Evolutionary conservation across 2,329 filamentous ascomycete genomes (phyloP).

Genomic region (Cytospora mali): DNA sequence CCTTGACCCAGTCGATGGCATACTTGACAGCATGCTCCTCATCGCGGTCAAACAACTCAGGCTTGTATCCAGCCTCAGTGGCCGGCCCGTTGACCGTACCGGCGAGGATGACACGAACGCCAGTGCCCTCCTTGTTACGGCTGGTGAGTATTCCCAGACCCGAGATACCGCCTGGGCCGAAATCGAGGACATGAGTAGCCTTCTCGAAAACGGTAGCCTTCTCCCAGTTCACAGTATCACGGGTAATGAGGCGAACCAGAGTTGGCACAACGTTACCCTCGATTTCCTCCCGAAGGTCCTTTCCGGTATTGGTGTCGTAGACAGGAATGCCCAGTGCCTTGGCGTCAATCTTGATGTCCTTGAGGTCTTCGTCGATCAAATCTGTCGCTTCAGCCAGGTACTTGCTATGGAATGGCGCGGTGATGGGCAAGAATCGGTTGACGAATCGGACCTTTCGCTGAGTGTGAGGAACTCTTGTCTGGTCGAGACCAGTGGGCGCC

Average conservation of each 20-base stretch:
- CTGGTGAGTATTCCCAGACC: constrained; percentile 95
- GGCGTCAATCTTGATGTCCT: constrained; percentile 75
- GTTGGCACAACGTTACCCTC: constrained; percentile 81
- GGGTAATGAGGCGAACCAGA: constrained; percentile 89
- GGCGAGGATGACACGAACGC: constrained; percentile 92
- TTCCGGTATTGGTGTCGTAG: constrained; percentile 85
- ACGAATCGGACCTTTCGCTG: constrained; percentile 96
- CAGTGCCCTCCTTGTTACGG: constrained; percentile 98
- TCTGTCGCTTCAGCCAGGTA: constrained; percentile 83
- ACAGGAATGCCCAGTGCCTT: constrained; percentile 80
- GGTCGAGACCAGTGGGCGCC: constrained; percentile 94
- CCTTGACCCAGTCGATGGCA: constrained; percentile 96
- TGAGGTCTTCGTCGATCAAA: constrained; percentile 84
- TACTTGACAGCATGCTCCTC: constrained; percentile 94
- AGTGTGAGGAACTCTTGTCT: constrained; percentile 90
- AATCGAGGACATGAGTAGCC: constrained; percentile 94
- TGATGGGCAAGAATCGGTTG: constrained; percentile 96
- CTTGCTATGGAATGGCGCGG: constrained; percentile 96
- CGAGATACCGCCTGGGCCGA: constrained; percentile 94
- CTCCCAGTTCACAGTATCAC: constrained; percentile 95
- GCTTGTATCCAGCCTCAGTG: constrained; percentile 93
- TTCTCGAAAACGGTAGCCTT: constrained; percentile 86
- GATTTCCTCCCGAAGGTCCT: constrained; percentile 74
- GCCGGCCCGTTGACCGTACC: constrained; percentile 91
- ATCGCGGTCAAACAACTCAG: constrained; percentile 95